A percentile compares a stretch with the other conserved stretches of the same genome.
These are phyloP conservation scores for Coemansia sp. DNA, from an alignment of 192 early-diverging fungal species.

Conservation along the genomic window DNA sequence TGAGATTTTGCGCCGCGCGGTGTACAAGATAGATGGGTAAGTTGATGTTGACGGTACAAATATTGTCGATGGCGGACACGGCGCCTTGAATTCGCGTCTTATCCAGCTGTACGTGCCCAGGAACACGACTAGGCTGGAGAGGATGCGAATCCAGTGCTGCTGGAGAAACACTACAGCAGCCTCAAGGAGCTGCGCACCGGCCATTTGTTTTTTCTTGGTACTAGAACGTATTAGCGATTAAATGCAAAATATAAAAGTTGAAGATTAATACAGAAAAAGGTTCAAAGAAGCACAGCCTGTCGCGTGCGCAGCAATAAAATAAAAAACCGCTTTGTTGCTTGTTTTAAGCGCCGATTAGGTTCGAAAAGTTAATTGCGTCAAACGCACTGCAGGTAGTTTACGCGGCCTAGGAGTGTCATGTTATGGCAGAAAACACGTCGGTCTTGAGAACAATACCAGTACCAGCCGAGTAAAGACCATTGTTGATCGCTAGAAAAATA, in stretches of 20 bases:
- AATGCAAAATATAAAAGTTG: neutral
- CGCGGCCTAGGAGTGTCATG: neutral
- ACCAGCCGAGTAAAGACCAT: neutral
- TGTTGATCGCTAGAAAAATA: neutral
- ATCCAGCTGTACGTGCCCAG: slow-evolving; percentile 29
- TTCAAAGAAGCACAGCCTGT: neutral
- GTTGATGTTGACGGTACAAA: slow-evolving; percentile 53
- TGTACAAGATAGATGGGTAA: slow-evolving; percentile 46
- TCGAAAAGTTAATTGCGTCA: no score
- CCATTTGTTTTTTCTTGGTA: slow-evolving; percentile 5
- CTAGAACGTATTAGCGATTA: no score
- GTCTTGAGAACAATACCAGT: neutral
- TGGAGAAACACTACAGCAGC: slow-evolving; percentile 5
- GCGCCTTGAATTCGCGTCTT: slow-evolving; percentile 23
- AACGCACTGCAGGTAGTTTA: neutral
- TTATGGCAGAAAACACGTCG: neutral
- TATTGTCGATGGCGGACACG: slow-evolving; percentile 28
- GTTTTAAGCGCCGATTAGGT: no score
- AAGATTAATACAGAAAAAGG: neutral
- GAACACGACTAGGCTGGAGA: slow-evolving; percentile 20
- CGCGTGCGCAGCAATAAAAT: slow-evolving; percentile 7
- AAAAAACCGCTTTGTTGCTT: neutral
- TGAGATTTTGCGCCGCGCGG: slow-evolving; percentile 34
- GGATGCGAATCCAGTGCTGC: slow-evolving; percentile 25
- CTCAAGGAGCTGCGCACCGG: slow-evolving; percentile 11